Percentiles rank a stretch among this genome's conserved stretches.
These are phyloP conservation scores for Boletus reticuloceps DNA, from an alignment of 768 basidiomycete species.

Conservation along the genomic window DNA sequence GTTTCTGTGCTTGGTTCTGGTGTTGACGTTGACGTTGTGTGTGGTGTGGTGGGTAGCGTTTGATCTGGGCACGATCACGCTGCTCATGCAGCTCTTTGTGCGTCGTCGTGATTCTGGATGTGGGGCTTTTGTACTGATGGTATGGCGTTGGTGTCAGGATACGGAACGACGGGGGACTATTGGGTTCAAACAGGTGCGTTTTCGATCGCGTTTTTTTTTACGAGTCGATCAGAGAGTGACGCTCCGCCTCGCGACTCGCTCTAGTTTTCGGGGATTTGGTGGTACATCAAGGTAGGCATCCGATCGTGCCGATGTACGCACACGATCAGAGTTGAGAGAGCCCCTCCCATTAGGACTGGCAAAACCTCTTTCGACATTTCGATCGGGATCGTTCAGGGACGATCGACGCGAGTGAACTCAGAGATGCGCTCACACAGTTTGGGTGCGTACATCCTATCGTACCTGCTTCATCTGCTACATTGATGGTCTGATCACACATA, in stretches of 20 bases:
- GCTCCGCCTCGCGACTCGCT: neutral
- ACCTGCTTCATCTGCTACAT: neutral
- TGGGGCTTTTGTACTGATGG: neutral
- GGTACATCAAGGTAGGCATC: constrained; percentile 61
- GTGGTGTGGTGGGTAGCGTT: constrained; percentile 49
- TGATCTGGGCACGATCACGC: constrained; percentile 83
- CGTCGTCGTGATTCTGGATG: constrained; percentile 16
- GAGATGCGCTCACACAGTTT: constrained; percentile 68
- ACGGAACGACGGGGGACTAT: constrained; percentile 76
- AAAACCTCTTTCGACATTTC: constrained; percentile 79
- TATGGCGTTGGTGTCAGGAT: constrained; percentile 39
- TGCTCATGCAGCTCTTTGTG: constrained; percentile 79
- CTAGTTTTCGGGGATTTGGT: constrained; percentile 74
- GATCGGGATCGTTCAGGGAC: constrained; percentile 81
- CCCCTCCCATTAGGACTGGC: constrained; percentile 61
- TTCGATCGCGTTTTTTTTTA: no score
- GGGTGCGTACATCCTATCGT: constrained; percentile 41
- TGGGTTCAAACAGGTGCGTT: constrained; percentile 67
- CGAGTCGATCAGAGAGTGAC: neutral
- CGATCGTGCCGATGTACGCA: neutral
- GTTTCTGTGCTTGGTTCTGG: neutral
- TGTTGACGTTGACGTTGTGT: neutral
- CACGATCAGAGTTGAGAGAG: no score
- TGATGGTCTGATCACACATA: neutral
- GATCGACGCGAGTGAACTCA: constrained; percentile 70